Conservation (phyloP, 1,284 basidiomycete genomes). For the Malassezia sympodialis region DNA sequence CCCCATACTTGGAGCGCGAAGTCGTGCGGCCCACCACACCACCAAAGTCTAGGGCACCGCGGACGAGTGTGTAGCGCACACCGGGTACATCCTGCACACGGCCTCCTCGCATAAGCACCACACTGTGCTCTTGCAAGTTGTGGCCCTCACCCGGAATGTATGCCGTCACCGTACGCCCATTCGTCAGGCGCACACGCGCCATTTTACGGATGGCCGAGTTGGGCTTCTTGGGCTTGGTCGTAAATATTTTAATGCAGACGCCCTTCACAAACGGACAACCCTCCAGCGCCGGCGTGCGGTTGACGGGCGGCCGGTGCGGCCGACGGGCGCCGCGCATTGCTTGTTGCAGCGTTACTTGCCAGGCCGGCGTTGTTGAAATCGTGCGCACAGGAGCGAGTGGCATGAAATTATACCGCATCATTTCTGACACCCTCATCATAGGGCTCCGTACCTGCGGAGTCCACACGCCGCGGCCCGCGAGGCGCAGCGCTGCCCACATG, state of each 20-base stretch:
- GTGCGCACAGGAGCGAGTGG: constrained; percentile 5
- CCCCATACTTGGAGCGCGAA: constrained; percentile 84
- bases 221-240: constrained; percentile 81
- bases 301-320: constrained; percentile 47
- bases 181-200: constrained; percentile 81
- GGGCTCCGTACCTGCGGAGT: constrained; percentile 10
- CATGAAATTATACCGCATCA: not conserved
- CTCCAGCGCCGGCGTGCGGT: constrained; percentile 43
- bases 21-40: constrained; percentile 75
- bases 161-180: constrained; percentile 78
- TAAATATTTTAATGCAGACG: constrained; percentile 45
- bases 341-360: constrained; percentile 39
- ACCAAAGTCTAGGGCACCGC: constrained; percentile 82
- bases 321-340: constrained; percentile 43
- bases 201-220: constrained; percentile 98
- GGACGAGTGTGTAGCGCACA: constrained; percentile 71
- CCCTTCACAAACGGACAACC: constrained; percentile 45
- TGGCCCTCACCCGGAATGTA: constrained; percentile 97
- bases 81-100: constrained; percentile 86
- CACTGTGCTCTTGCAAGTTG: constrained; percentile 93
- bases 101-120: constrained; percentile 85
- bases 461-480: not conserved
- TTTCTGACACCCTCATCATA: not conserved
- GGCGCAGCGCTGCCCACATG: not conserved
- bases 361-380: constrained; percentile 31